These are phyloP conservation scores for Eimeria falciformis DNA, from an alignment of 169 alveolate species.

Conservation along the genomic window DNA sequence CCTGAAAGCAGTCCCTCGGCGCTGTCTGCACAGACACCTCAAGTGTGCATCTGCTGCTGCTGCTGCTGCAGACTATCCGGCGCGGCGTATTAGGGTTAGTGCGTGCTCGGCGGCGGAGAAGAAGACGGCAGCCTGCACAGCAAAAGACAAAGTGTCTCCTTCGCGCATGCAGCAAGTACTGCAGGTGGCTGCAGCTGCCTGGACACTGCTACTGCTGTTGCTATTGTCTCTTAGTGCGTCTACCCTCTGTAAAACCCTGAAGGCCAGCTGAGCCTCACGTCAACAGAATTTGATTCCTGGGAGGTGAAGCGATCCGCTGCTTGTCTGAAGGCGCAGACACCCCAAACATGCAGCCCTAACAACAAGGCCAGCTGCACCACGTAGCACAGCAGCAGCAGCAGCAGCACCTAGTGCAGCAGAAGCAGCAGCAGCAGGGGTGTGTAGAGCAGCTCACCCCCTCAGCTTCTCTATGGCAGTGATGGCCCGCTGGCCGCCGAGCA, in stretches of 20 bases:
- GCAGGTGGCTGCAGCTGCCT: conserved; percentile 26
- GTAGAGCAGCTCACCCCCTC: background rate
- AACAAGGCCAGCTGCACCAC: background rate
- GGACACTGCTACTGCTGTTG: conserved; percentile 5
- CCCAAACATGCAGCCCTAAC: background rate
- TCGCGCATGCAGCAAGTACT: background rate
- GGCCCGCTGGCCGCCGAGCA: conserved; percentile 39
- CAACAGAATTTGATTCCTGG: conserved; percentile 10
- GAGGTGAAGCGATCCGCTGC: conserved; percentile 48
- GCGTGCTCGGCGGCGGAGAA: conserved; percentile 24
- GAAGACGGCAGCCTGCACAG: conserved; percentile 61
- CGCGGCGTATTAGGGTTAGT: background rate
- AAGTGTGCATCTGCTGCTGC: conserved; percentile 14
- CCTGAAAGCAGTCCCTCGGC: conserved; percentile 16
- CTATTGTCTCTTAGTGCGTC: background rate
- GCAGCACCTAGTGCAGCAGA: background rate
- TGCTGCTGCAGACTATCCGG: background rate
- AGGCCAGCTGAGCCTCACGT: background rate
- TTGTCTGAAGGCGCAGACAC: background rate
- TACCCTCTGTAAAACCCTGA: background rate
- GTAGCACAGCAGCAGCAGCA: too few relatives aligned
- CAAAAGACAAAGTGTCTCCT: background rate
- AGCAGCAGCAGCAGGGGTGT: background rate
- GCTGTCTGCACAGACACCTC: conserved; percentile 3
- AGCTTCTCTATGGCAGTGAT: conserved; percentile 27